Percentiles rank a stretch among this genome's conserved stretches.
Evolutionary conservation across 2,329 filamentous ascomycete species (phyloP).

Genomic region (Penicillium concentricum): DNA sequence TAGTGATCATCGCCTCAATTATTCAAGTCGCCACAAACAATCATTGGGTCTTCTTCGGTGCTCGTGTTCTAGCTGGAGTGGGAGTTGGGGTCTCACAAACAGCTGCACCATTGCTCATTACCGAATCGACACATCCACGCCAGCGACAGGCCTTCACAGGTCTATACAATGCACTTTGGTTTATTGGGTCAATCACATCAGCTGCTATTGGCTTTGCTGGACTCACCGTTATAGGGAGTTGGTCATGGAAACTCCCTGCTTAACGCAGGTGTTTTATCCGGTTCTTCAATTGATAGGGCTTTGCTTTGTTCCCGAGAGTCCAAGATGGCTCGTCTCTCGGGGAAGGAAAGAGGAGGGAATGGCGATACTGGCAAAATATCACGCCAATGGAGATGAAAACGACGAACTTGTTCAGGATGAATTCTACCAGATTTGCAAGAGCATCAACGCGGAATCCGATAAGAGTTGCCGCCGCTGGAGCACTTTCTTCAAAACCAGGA

Average conservation of each 20-base stretch:
- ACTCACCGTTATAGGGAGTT: constrained; percentile 17
- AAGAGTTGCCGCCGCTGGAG: constrained; percentile 17
- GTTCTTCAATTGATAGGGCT: constrained; percentile 50
- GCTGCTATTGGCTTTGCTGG: constrained; percentile 18
- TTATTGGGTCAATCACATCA: constrained; percentile 23
- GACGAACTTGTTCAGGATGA: constrained; percentile 24
- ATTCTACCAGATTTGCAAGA: constrained; percentile 26
- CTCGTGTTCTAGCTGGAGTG: constrained; percentile 34
- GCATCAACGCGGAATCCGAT: constrained; percentile 18
- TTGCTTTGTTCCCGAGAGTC: constrained; percentile 61
- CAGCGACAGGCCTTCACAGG: constrained; percentile 30
- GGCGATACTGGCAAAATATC: constrained; percentile 58
- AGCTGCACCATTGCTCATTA: constrained; percentile 29
- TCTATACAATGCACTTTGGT: constrained; percentile 33
- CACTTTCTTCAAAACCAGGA: constrained; percentile 16
- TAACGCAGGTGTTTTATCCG: constrained; percentile 51
- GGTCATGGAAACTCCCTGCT: constrained; percentile 61
- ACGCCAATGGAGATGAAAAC: constrained; percentile 50
- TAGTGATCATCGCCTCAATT: constrained; percentile 29
- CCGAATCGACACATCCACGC: constrained; percentile 31
- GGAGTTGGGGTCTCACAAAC: constrained; percentile 39
- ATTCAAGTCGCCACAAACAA: constrained; percentile 23
- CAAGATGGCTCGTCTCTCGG: constrained; percentile 61
- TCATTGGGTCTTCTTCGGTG: constrained; percentile 28
- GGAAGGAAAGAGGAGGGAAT: constrained; percentile 58